Conservation (phyloP, 148 eudicot genomes). For the Pharnaceum exiguum region DNA sequence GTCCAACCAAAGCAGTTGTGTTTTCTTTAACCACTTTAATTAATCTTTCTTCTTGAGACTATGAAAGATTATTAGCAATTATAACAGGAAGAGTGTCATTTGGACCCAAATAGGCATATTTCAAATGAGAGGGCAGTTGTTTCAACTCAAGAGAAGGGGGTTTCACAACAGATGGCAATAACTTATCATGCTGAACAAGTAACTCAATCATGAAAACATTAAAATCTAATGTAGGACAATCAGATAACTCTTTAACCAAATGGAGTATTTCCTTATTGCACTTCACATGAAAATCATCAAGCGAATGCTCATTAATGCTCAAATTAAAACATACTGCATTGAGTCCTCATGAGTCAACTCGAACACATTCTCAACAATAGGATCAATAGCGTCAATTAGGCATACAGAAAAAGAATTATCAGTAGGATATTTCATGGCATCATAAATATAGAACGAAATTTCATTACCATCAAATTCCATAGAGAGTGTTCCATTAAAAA, state of each 20-base stretch:
- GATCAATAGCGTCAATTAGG: not conserved
- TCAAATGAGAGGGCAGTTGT: not conserved
- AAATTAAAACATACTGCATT: not conserved
- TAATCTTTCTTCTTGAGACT: not conserved
- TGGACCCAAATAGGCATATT: slow-evolving; percentile 5
- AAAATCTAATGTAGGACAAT: not conserved
- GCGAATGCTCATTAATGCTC: not conserved
- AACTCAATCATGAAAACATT: not conserved
- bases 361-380: not conserved
- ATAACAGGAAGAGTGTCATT: not conserved
- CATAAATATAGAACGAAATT: slow-evolving; percentile 8
- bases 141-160: not conserved
- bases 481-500: slow-evolving; percentile 6
- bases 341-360: not conserved
- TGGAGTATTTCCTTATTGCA: not conserved
- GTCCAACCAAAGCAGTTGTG: not conserved
- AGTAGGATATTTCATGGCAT: slow-evolving; percentile 20
- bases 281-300: not conserved
- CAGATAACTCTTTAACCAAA: not conserved
- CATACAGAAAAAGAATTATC: not conserved
- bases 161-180: not conserved
- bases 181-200: not conserved
- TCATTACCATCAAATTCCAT: slow-evolving; percentile 18
- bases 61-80: not conserved
- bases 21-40: not conserved